A percentile compares a stretch with the other conserved stretches of the same genome.
phyloP scores from a whole-genome alignment of 140 eudicot species.

The Senecio squalidus region DNA sequence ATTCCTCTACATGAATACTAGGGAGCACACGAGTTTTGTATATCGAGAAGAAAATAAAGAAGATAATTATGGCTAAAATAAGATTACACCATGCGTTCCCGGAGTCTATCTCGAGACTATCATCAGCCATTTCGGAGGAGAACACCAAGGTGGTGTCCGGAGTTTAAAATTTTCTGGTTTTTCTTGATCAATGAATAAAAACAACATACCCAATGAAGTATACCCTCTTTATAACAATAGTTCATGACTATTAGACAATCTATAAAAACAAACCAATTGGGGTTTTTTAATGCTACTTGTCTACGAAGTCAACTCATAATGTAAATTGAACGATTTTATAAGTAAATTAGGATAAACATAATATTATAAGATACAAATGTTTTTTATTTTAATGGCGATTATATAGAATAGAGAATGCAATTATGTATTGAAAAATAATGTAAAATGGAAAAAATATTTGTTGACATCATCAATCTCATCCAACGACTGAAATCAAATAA shows the following conservation, averaged over 20 bases:
- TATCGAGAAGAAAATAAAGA: conserved; percentile 25
- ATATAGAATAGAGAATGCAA: too few relatives aligned
- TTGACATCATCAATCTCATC: too few relatives aligned
- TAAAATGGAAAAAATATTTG: too few relatives aligned
- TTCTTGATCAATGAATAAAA: background rate
- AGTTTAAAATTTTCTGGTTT: background rate
- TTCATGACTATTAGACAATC: background rate
- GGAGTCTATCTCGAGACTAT: conserved; percentile 5
- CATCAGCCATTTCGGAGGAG: conserved; percentile 7
- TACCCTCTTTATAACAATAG: background rate
- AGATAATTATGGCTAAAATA: conserved; percentile 4
- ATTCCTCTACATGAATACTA: conserved; percentile 21
- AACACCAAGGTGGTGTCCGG: background rate
- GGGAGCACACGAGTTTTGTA: conserved; percentile 25
- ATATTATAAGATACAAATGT: too few relatives aligned
- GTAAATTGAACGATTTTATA: too few relatives aligned
- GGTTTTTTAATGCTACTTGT: background rate
- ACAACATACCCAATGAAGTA: background rate
- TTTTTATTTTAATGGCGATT: too few relatives aligned
- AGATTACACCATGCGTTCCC: conserved; percentile 20
- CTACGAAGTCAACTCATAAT: too few relatives aligned
- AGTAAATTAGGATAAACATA: too few relatives aligned
- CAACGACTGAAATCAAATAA: too few relatives aligned
- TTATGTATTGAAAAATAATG: too few relatives aligned
- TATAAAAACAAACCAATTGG: too few relatives aligned